A percentile compares a stretch with the other conserved stretches of the same genome.
Evolutionary conservation across 208 protist genomes (phyloP).

Genomic region (Trypanosoma congolense): DNA sequence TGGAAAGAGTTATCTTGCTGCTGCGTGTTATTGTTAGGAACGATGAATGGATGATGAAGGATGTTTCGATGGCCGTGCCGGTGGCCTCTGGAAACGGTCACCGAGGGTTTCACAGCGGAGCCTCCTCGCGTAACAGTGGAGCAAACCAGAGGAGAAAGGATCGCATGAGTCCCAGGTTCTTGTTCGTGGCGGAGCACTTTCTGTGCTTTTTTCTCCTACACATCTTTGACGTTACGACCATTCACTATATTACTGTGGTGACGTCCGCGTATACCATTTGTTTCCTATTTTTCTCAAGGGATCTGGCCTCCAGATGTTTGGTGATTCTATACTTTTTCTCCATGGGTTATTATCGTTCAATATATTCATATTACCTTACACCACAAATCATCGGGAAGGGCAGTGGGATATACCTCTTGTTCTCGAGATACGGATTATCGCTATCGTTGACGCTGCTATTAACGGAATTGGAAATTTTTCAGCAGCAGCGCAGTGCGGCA

Average conservation of each 20-base stretch:
- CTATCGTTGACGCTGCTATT: too few species aligned
- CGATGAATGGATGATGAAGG: constrained; percentile 18
- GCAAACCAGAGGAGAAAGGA: constrained; percentile 11
- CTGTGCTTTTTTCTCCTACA: constrained; percentile 15
- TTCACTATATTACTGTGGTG: not conserved
- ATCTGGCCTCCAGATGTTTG: too few species aligned
- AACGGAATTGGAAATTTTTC: too few species aligned
- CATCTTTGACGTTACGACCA: not conserved
- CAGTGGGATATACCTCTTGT: too few species aligned
- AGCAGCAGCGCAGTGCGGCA: too few species aligned
- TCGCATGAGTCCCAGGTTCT: constrained; percentile 6
- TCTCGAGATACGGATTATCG: too few species aligned
- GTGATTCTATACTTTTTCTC: too few species aligned
- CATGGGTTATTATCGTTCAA: too few species aligned
- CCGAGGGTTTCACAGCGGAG: not conserved
- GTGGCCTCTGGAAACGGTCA: not conserved
- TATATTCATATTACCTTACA: too few species aligned
- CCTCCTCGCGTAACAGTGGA: not conserved
- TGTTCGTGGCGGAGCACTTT: constrained; percentile 21
- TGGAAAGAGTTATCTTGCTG: constrained; percentile 29
- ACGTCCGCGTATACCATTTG: too few species aligned
- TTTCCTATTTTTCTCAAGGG: too few species aligned
- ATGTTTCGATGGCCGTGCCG: not conserved
- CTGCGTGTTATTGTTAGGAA: constrained; percentile 23
- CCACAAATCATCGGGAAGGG: too few species aligned